Conservation (phyloP, 2,329 filamentous ascomycete species). For the Trichoderma oligosporum region DNA sequence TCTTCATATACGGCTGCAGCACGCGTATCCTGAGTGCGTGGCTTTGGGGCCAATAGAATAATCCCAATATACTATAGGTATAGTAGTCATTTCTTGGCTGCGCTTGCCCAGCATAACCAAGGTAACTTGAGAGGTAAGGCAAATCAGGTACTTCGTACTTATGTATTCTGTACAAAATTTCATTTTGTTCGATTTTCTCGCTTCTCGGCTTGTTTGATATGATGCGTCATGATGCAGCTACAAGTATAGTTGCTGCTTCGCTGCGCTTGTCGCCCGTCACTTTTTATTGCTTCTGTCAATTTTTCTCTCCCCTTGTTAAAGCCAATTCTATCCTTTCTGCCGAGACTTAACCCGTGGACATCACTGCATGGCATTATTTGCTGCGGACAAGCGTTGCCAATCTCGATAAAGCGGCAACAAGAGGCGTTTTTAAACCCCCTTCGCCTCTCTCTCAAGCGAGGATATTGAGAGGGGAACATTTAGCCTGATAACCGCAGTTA, state of each 20-base stretch:
- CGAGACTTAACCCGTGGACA: background rate
- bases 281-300: background rate
- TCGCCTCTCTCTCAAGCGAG: background rate
- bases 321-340: too few species aligned
- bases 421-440: background rate
- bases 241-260: background rate
- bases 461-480: background rate
- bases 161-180: background rate
- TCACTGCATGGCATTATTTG: background rate
- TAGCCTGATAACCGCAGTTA: background rate
- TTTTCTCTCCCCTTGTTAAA: background rate
- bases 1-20: background rate
- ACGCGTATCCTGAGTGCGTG: conserved; percentile 8
- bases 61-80: too few species aligned
- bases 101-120: background rate
- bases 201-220: background rate
- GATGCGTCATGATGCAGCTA: background rate
- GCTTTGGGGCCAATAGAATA: background rate
- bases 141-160: background rate
- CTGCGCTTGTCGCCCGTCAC: background rate
- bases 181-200: background rate
- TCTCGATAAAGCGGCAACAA: background rate
- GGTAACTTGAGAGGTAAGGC: background rate
- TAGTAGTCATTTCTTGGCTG: background rate
- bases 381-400: background rate